Evolutionary conservation across 2,329 filamentous ascomycete genomes (phyloP).

Genomic region (Aspergillus cejpii): DNA sequence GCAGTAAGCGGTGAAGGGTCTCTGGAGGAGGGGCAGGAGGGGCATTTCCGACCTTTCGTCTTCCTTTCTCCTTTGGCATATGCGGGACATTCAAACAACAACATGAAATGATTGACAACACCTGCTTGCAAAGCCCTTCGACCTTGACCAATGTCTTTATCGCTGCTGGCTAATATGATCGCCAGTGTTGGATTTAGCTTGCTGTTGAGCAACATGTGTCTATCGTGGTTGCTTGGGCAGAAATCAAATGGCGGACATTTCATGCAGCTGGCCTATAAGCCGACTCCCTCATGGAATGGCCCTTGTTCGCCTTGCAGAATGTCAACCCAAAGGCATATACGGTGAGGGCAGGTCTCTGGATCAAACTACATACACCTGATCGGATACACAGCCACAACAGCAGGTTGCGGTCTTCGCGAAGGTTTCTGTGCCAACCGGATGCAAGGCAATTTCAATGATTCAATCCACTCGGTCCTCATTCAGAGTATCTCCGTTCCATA

Average conservation of each 20-base stretch:
- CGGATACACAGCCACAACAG: constrained; percentile 13
- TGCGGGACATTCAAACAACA: constrained; percentile 7
- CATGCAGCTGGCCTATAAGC: constrained; percentile 11
- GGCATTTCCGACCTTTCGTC: no score
- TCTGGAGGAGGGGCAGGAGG: constrained; percentile 9
- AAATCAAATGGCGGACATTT: constrained; percentile 15
- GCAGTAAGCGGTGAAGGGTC: constrained; percentile 11
- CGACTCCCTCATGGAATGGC: constrained; percentile 5
- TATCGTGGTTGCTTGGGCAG: constrained; percentile 19
- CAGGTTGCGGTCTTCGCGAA: constrained; percentile 11
- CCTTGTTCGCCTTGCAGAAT: constrained; percentile 19
- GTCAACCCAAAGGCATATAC: constrained; percentile 12
- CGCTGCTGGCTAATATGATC: constrained; percentile 10
- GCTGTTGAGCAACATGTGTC: constrained; percentile 4
- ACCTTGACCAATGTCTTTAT: constrained; percentile 2
- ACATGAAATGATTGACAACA: constrained; percentile 8
- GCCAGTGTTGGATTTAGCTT: constrained; percentile 13
- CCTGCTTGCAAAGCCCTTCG: constrained; percentile 11
- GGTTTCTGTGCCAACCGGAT: constrained; percentile 8
- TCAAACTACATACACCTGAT: constrained; percentile 9
- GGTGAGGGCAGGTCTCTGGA: constrained; percentile 12
- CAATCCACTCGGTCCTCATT: no score
- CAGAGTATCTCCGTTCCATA: not conserved
- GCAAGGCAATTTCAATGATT: constrained; percentile 12
- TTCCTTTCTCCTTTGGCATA: constrained; percentile 1